Base-by-base conservation (phyloP, 1,284 basidiomycete species). In the Malassezia caprae region DNA sequence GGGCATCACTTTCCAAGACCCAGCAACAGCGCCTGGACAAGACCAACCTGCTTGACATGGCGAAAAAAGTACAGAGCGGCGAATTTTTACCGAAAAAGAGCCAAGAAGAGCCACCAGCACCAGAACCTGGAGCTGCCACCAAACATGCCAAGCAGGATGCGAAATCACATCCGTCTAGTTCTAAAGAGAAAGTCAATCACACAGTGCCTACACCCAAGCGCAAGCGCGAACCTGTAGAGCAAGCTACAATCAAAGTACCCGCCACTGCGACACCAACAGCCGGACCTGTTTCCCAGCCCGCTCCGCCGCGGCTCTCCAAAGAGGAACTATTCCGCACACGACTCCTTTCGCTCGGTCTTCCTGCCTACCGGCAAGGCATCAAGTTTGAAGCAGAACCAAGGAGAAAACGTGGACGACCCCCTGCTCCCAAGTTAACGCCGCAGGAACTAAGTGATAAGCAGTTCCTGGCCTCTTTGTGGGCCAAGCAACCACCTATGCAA, bases 361-460 rank as follows among this genome's bases (percentile, higher is more conserved):
- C 53, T 21, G 26, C 41, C 2, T 41, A 44, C 24, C 47, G 53
- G 12, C 39, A 55, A 26, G 53, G 53, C 3, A 32, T 55, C 28
- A 49, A 55, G 34, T 55, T 55, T 26, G 47, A 55, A 19, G 39
- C 50, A 2, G 17, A 55, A 35, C 55, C 44, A 1, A 17, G 43
- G 4, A 24, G 55, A 8, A 57, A 57, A 23, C 48, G 55, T 4
- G 55, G 55, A 5, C 48, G 55, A 4, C 55, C 55, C 3, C 55
- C 54, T 8, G 54, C 46, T 3, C 21, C 42, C 8, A 39, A 41
- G 27, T 39, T 42, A 13, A 34, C 43, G 15, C n/a, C 44, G n/a
- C 51, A 53, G 40, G 21, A 39, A 30, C 47, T 53, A 24, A 46
- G 35, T 19, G 51, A 53, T 21, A 46, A 35, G 13, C 32, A 31